Evolutionary conservation across 1,284 basidiomycete genomes (phyloP).

Genomic region (Ustilago nuda): DNA sequence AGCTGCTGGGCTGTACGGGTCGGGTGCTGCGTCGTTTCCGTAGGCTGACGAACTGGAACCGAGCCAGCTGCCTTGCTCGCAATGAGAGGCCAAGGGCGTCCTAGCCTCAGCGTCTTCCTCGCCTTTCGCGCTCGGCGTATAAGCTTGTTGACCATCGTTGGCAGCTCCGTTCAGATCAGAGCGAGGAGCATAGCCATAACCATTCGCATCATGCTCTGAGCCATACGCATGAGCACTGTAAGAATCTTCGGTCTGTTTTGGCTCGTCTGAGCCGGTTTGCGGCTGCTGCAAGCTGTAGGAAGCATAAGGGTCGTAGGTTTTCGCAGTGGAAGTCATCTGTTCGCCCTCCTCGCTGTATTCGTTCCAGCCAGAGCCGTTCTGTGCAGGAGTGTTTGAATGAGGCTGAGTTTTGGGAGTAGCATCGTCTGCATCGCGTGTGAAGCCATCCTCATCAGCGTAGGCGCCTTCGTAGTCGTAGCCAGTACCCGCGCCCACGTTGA

Average conservation of each 20-base stretch:
- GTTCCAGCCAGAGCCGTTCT: constrained; percentile 20
- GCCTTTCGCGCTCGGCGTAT: background rate
- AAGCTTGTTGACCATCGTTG: background rate
- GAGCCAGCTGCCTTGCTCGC: constrained; percentile 30
- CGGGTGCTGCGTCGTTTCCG: constrained; percentile 13
- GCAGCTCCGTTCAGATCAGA: constrained; percentile 1
- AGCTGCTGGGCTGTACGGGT: constrained; percentile 19
- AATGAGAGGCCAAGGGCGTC: constrained; percentile 28
- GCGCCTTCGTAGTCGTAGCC: constrained; percentile 6
- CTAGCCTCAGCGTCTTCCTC: constrained; percentile 30
- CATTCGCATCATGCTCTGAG: background rate
- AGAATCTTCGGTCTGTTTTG: constrained; percentile 7
- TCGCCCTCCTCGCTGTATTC: constrained; percentile 15
- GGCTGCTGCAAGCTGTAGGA: constrained; percentile 14
- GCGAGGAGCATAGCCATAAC: constrained; percentile 10
- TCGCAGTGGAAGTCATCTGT: background rate
- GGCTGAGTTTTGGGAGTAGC: constrained; percentile 14
- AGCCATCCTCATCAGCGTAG: constrained; percentile 19
- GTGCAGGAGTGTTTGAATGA: constrained; percentile 1
- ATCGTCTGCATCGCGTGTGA: background rate
- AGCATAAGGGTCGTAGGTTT: constrained; percentile 16
- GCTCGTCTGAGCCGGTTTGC: constrained; percentile 3
- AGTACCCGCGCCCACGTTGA: background rate
- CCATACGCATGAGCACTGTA: constrained; percentile 11
- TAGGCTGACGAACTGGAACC: constrained; percentile 7